phyloP scores from a whole-genome alignment of 306 rosid genomes.

The Trifolium subterraneum region DNA sequence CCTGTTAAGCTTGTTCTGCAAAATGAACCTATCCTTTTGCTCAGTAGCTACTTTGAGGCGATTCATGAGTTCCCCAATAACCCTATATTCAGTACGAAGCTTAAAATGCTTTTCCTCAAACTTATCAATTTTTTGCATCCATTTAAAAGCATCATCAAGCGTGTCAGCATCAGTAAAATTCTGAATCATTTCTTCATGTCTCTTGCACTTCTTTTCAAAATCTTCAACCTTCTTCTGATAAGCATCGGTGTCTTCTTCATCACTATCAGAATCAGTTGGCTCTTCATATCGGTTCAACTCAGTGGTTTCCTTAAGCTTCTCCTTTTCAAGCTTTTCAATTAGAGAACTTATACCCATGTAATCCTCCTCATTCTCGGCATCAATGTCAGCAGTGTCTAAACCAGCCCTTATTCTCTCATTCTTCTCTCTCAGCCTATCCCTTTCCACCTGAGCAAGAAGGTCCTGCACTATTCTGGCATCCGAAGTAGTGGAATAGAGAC shows the following conservation, averaged over 20 bases:
- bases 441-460: constrained; percentile 66
- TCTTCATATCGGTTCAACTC: constrained; percentile 61
- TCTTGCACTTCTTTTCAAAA: constrained; percentile 69
- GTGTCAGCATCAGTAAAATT: constrained; percentile 62
- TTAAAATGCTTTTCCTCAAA: constrained; percentile 79
- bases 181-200: constrained; percentile 69
- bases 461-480: constrained; percentile 50
- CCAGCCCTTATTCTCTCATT: constrained; percentile 63
- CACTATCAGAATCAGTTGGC: constrained; percentile 80
- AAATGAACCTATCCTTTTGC: constrained; percentile 76
- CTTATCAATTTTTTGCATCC: constrained; percentile 80
- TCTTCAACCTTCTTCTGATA: constrained; percentile 45
- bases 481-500: constrained; percentile 50
- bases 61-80: constrained; percentile 87
- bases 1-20: constrained; percentile 84
- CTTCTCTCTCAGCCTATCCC: constrained; percentile 64
- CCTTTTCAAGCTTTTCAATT: constrained; percentile 70
- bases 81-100: constrained; percentile 76
- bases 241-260: constrained; percentile 68
- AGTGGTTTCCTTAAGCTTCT: constrained; percentile 48
- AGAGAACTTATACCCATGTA: constrained; percentile 69
- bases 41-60: constrained; percentile 71
- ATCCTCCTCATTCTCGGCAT: constrained; percentile 61
- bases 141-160: constrained; percentile 79
- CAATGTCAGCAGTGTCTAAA: constrained; percentile 69